A percentile compares a stretch with the other conserved stretches of the same genome.
Evolutionary conservation across 306 rosid genomes (phyloP).

Genomic region (Alnus rubra): DNA sequence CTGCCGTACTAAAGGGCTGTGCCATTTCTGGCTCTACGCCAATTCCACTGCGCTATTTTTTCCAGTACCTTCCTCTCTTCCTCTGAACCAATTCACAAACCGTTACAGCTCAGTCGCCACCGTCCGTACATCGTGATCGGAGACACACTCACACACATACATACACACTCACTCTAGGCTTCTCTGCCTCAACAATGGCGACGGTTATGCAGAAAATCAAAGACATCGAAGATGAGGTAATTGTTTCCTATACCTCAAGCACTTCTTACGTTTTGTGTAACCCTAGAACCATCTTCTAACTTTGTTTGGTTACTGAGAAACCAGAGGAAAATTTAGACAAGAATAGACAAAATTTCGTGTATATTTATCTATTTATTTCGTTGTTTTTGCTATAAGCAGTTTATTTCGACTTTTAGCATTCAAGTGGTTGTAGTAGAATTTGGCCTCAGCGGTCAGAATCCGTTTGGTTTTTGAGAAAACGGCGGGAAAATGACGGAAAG

Average conservation of each 20-base stretch:
- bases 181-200: constrained; percentile 62
- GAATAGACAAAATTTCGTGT: not conserved
- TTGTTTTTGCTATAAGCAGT: not conserved
- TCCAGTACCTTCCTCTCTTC: not conserved
- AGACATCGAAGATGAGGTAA: constrained; percentile 99
- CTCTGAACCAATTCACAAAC: not conserved
- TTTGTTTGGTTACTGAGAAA: not conserved
- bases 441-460: constrained; percentile 14
- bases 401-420: not conserved
- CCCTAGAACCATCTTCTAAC: not conserved
- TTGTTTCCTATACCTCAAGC: not conserved
- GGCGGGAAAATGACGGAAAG: not conserved
- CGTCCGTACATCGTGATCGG: not conserved
- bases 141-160: not conserved
- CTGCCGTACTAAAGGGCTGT: too few species aligned
- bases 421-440: not conserved
- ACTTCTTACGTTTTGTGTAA: constrained; percentile 3
- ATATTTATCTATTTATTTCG: not conserved
- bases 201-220: constrained; percentile 98
- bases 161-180: constrained; percentile 5
- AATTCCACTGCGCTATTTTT: not conserved
- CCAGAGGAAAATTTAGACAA: not conserved
- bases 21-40: not conserved
- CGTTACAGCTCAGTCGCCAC: not conserved
- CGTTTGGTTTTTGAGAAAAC: constrained; percentile 5